These are phyloP conservation scores for Phaeosphaeriaceae sp. DNA, from an alignment of 2,329 filamentous ascomycete genomes.

Conservation along the genomic window DNA sequence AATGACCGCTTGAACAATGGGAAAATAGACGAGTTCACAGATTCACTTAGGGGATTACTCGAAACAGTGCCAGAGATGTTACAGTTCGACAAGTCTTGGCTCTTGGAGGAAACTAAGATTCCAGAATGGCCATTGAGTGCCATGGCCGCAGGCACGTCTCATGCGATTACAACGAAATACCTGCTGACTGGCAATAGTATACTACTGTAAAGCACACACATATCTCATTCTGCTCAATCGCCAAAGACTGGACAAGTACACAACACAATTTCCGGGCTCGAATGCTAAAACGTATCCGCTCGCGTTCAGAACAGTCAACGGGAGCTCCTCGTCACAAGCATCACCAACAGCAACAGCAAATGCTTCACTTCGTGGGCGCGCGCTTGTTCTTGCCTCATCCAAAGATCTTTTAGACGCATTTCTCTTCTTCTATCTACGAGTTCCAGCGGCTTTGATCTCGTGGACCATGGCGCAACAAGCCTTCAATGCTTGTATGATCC, in stretches of 20 bases:
- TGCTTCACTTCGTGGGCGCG: conserved; percentile 44
- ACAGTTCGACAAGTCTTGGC: conserved; percentile 57
- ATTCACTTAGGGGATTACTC: conserved; percentile 51
- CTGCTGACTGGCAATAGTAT: conserved; percentile 40
- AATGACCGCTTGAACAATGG: conserved; percentile 51
- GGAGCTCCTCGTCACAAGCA: conserved; percentile 13
- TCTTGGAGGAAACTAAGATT: conserved; percentile 43
- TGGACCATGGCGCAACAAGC: conserved; percentile 59
- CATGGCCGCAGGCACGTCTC: conserved; percentile 53
- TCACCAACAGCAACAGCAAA: conserved; percentile 23
- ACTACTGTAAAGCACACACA: conserved; percentile 57
- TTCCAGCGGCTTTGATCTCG: conserved; percentile 54
- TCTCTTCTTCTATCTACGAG: conserved; percentile 54
- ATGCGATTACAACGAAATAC: background rate
- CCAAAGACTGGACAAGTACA: conserved; percentile 45
- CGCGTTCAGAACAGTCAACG: conserved; percentile 22
- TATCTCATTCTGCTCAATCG: conserved; percentile 59
- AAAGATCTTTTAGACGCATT: conserved; percentile 54
- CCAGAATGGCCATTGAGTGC: conserved; percentile 57
- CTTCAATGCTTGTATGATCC: conserved; percentile 59
- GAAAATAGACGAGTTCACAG: conserved; percentile 57
- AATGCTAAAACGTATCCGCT: conserved; percentile 6
- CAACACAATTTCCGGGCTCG: background rate
- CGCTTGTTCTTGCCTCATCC: conserved; percentile 52
- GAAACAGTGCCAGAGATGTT: conserved; percentile 57